A percentile compares a stretch with the other conserved stretches of the same genome.
phyloP scores from a whole-genome alignment of 164 flowering plant genomes.

The Vitis amurensis region DNA sequence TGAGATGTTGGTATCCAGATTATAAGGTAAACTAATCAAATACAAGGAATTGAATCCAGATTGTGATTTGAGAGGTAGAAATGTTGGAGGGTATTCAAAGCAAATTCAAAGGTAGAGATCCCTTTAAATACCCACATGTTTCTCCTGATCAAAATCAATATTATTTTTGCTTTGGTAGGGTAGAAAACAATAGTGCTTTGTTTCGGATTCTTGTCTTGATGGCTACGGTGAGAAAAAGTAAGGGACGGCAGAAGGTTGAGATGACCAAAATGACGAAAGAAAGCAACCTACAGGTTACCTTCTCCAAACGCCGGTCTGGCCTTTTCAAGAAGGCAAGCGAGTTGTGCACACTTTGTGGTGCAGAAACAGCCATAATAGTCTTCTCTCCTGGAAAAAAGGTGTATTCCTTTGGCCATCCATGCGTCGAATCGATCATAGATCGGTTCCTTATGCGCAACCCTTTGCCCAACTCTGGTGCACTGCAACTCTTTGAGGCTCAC shows the following conservation, averaged over 20 bases:
- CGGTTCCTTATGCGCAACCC: slow-evolving; percentile 26
- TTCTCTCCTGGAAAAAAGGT: slow-evolving; percentile 70
- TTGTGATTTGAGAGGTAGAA: no score
- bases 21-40: no score
- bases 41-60: no score
- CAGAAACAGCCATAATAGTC: slow-evolving; percentile 54
- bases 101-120: no score
- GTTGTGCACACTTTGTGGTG: slow-evolving; percentile 71
- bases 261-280: slow-evolving; percentile 44
- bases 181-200: slow-evolving; percentile 1
- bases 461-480: not conserved
- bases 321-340: slow-evolving; percentile 83
- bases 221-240: slow-evolving; percentile 39
- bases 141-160: not conserved
- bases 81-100: no score
- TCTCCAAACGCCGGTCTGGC: slow-evolving; percentile 71
- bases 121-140: no score
- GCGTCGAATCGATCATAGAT: slow-evolving; percentile 45
- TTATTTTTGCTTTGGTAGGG: no score
- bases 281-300: slow-evolving; percentile 62
- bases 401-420: slow-evolving; percentile 72
- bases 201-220: not conserved
- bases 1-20: no score
- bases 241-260: slow-evolving; percentile 64
- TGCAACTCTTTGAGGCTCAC: slow-evolving; percentile 21